Evolutionary conservation across 2,329 filamentous ascomycete genomes (phyloP).

Genomic region (Hymenoscyphus repandus): DNA sequence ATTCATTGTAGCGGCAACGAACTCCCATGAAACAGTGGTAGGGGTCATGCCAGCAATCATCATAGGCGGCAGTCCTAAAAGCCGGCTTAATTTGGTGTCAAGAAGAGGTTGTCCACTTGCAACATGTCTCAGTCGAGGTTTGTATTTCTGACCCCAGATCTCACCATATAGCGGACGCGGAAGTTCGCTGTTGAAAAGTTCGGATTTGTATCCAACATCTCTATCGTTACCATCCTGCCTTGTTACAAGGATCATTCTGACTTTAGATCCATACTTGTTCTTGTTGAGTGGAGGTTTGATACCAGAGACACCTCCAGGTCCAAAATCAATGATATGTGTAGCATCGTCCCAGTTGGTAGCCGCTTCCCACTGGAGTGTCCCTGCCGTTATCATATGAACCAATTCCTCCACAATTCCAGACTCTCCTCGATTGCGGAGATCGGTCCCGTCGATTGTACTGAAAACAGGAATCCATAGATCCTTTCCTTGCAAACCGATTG

Average conservation of each 20-base stretch:
- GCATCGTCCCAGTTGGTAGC: slow-evolving; percentile 86
- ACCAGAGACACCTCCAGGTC: slow-evolving; percentile 92
- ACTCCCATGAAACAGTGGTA: slow-evolving; percentile 82
- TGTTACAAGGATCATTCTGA: slow-evolving; percentile 91
- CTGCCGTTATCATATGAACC: slow-evolving; percentile 88
- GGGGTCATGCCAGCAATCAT: slow-evolving; percentile 96
- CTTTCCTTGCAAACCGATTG: slow-evolving; percentile 68
- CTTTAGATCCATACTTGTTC: slow-evolving; percentile 98
- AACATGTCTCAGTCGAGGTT: slow-evolving; percentile 85
- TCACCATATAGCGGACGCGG: slow-evolving; percentile 91
- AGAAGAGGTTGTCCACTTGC: slow-evolving; percentile 86
- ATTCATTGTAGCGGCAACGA: slow-evolving; percentile 88
- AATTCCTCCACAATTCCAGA: slow-evolving; percentile 82
- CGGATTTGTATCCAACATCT: slow-evolving; percentile 96
- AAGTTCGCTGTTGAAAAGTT: slow-evolving; percentile 93
- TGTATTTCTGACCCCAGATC: slow-evolving; percentile 97
- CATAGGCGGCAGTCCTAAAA: slow-evolving; percentile 81
- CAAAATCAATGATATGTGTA: slow-evolving; percentile 94
- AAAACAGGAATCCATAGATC: slow-evolving; percentile 80
- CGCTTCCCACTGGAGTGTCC: slow-evolving; percentile 93
- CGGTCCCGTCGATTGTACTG: slow-evolving; percentile 82
- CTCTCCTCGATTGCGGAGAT: slow-evolving; percentile 62
- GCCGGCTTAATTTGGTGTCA: slow-evolving; percentile 91
- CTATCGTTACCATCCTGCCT: slow-evolving; percentile 81
- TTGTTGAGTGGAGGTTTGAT: slow-evolving; percentile 94